Evolutionary conservation across 1,284 basidiomycete genomes (phyloP).

Genomic region (Psilocybe mexicana): DNA sequence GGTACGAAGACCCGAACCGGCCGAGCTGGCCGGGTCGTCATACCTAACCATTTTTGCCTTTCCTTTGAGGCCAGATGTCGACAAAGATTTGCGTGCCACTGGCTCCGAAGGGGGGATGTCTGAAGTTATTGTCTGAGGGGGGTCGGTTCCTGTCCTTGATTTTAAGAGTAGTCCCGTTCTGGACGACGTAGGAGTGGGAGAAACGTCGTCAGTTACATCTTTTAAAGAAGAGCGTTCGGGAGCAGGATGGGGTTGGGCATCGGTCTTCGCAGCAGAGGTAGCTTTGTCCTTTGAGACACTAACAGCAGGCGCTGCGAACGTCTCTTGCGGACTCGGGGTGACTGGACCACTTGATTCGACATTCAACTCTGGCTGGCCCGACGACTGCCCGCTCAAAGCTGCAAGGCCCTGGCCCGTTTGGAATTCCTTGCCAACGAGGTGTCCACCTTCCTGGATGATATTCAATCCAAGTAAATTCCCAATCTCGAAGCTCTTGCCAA

Average conservation of each 20-base stretch:
- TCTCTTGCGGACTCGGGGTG: slow-evolving; percentile 26
- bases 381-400: neutral
- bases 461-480: slow-evolving; percentile 66
- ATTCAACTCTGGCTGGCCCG: neutral
- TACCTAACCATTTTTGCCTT: slow-evolving; percentile 43
- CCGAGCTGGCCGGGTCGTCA: slow-evolving; percentile 26
- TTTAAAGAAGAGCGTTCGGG: neutral
- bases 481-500: slow-evolving; percentile 74
- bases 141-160: neutral
- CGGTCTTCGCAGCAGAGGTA: neutral
- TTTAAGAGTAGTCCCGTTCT: slow-evolving; percentile 16
- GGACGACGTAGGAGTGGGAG: slow-evolving; percentile 17
- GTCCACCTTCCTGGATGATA: slow-evolving; percentile 38
- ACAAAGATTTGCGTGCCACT: neutral
- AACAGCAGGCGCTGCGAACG: slow-evolving; percentile 39
- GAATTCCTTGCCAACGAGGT: slow-evolving; percentile 12
- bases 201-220: neutral
- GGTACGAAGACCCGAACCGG: slow-evolving; percentile 9
- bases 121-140: neutral
- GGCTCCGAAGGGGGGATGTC: neutral
- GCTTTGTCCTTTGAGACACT: slow-evolving; percentile 13
- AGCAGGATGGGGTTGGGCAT: neutral
- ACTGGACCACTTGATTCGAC: neutral
- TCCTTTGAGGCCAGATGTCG: slow-evolving; percentile 27
- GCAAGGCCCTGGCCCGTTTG: neutral